phyloP scores from a whole-genome alignment of 805 yeast genomes.

The Pichia nanzhaoensis region DNA sequence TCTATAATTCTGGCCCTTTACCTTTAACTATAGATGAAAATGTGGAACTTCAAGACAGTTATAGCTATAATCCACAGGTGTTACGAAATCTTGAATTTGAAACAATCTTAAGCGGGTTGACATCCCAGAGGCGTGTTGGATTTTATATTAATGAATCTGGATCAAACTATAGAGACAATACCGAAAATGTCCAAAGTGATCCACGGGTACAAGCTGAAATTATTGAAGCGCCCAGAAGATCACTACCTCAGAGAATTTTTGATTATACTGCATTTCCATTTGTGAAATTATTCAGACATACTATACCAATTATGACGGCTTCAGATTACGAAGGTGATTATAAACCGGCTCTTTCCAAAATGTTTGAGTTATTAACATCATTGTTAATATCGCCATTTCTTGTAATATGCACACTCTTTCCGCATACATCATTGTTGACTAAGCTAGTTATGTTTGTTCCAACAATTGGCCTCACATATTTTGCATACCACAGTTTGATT shows the following conservation, averaged over 20 bases:
- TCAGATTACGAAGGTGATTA: constrained; percentile 18
- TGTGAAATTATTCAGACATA: constrained; percentile 14
- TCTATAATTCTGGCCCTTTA: constrained; percentile 22
- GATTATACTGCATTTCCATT: constrained; percentile 18
- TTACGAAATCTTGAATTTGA: constrained; percentile 26
- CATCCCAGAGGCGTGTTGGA: constrained; percentile 18
- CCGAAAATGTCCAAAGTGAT: neutral
- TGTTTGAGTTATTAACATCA: constrained; percentile 17
- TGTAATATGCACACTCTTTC: constrained; percentile 19
- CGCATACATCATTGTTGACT: neutral
- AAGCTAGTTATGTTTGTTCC: constrained; percentile 1
- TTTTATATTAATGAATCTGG: constrained; percentile 9
- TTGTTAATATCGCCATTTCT: constrained; percentile 19
- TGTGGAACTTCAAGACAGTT: constrained; percentile 26
- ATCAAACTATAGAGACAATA: constrained; percentile 12
- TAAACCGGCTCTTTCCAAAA: constrained; percentile 18
- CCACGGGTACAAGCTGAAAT: constrained; percentile 7
- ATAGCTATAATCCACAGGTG: constrained; percentile 25
- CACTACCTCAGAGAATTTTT: constrained; percentile 10
- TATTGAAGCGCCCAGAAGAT: constrained; percentile 3
- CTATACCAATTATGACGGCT: constrained; percentile 22
- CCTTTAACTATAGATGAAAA: constrained; percentile 17
- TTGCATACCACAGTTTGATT: constrained; percentile 18
- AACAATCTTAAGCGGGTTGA: constrained; percentile 21
- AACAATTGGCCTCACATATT: constrained; percentile 13